These are phyloP conservation scores for Zygnema cylindricum DNA, from an alignment of 139 green algal genomes.

Conservation along the genomic window DNA sequence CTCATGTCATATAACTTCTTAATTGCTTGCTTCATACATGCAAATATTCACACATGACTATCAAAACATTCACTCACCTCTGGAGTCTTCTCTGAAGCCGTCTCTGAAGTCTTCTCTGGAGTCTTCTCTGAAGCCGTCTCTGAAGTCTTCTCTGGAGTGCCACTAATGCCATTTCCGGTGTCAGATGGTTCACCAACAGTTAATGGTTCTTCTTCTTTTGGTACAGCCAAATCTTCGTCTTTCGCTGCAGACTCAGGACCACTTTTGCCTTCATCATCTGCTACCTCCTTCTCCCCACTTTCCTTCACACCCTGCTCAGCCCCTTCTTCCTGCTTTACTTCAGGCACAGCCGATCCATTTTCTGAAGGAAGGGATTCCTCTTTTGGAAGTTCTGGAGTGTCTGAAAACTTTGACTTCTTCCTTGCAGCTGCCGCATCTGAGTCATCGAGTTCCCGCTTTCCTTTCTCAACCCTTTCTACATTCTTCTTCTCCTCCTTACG, in stretches of 20 bases:
- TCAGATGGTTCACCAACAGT: not conserved
- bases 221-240: not conserved
- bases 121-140: no score
- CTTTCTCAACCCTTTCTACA: conserved; percentile 28
- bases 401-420: conserved; percentile 22
- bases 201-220: not conserved
- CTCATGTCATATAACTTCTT: no score
- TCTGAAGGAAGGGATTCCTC: not conserved
- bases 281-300: not conserved
- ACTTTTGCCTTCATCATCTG: not conserved
- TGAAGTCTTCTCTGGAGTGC: not conserved
- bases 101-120: no score
- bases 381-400: not conserved
- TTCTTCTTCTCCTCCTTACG: conserved; percentile 55
- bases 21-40: no score
- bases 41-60: no score
- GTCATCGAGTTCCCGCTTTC: conserved; percentile 29
- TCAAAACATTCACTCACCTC: no score
- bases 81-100: no score
- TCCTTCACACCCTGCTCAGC: not conserved
- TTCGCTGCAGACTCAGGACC: not conserved
- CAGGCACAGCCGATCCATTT: not conserved
- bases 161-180: not conserved
- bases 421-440: not conserved
- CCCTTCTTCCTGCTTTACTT: not conserved